These are phyloP conservation scores for Zelonia costaricensis DNA, from an alignment of 208 protist species.

Conservation along the genomic window DNA sequence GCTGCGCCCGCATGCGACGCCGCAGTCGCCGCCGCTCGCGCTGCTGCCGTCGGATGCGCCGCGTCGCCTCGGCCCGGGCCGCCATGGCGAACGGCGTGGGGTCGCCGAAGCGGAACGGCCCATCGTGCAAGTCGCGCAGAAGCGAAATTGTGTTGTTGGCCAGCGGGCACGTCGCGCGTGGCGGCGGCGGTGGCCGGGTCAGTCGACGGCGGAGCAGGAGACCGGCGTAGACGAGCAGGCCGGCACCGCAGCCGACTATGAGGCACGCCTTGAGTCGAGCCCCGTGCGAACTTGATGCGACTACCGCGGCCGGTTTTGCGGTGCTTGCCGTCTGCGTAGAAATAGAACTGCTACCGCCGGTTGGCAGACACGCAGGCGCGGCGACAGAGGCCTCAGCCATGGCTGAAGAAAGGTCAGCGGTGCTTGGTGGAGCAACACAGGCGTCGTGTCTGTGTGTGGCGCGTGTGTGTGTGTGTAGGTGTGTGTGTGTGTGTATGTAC, in stretches of 20 bases:
- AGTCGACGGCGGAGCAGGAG: slow-evolving; percentile 14
- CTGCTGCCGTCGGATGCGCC: slow-evolving; percentile 24
- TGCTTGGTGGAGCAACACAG: too few species aligned
- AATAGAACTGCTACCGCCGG: too few species aligned
- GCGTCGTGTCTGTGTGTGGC: too few species aligned
- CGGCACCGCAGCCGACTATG: slow-evolving; percentile 6
- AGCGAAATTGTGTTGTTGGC: slow-evolving; percentile 39
- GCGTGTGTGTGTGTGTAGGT: too few species aligned
- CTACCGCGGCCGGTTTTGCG: too few species aligned
- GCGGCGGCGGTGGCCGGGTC: slow-evolving; percentile 3
- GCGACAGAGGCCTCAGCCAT: too few species aligned
- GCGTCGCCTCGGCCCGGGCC: slow-evolving; percentile 22
- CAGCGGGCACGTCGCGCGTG: slow-evolving; percentile 15
- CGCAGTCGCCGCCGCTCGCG: slow-evolving; percentile 20
- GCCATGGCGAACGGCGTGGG: slow-evolving; percentile 23
- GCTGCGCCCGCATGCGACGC: slow-evolving; percentile 13
- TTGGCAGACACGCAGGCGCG: too few species aligned
- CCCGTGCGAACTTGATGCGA: too few species aligned
- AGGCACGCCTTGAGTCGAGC: background rate
- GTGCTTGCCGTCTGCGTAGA: too few species aligned
- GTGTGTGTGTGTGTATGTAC: too few species aligned
- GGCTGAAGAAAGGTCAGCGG: too few species aligned
- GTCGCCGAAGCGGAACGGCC: slow-evolving; percentile 45
- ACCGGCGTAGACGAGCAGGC: slow-evolving; percentile 15
- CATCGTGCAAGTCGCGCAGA: slow-evolving; percentile 42